Conservation (phyloP, 2,329 filamentous ascomycete species). For the Aspergillus flavus region DNA sequence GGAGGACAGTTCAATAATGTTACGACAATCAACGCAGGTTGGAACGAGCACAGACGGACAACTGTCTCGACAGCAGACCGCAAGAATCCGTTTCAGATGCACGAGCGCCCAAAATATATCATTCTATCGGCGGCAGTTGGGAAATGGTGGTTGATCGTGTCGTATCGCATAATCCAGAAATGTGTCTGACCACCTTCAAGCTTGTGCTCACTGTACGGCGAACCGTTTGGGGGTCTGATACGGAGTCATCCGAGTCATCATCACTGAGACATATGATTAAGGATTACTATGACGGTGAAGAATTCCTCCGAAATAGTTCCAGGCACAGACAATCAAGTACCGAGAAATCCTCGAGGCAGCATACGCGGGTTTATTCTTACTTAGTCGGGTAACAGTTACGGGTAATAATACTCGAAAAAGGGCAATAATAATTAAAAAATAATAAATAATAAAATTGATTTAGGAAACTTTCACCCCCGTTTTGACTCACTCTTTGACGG, state of each 20-base stretch:
- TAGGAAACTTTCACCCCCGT: background rate
- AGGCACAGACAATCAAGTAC: background rate
- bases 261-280: conserved; percentile 8
- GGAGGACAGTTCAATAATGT: conserved; percentile 6
- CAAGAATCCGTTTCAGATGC: conserved; percentile 8
- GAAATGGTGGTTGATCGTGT: background rate
- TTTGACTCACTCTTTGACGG: conserved; percentile 18
- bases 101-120: conserved; percentile 7
- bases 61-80: conserved; percentile 7
- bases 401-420: conserved; percentile 2
- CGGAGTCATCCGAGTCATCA: conserved; percentile 1
- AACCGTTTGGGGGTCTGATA: background rate
- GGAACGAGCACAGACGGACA: background rate
- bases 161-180: background rate
- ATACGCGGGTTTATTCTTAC: conserved; percentile 3
- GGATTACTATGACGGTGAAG: background rate
- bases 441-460: conserved; percentile 1
- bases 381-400: background rate
- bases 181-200: background rate
- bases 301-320: conserved; percentile 7
- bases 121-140: background rate
- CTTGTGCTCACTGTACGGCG: background rate
- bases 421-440: background rate
- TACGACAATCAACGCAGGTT: background rate
- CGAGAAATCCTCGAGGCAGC: background rate